A percentile compares a stretch with the other conserved stretches of the same genome.
Conservation (phyloP, 2,329 filamentous ascomycete species). For the Didymella lethalis region DNA sequence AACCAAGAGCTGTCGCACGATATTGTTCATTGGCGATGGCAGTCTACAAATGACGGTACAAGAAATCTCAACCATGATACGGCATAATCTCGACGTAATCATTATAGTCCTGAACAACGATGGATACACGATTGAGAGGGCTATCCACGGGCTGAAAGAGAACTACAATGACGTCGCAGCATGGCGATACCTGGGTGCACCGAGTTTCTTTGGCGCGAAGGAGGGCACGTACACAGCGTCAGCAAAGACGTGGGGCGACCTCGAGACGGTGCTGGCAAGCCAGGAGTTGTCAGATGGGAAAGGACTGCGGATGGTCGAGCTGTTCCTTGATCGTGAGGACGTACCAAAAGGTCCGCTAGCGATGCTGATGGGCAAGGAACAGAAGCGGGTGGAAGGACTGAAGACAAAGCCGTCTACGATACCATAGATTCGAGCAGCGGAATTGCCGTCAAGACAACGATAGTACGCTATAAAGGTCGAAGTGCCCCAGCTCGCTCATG, state of each 20-base stretch:
- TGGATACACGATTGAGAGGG: conserved; percentile 52
- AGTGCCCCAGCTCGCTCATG: conserved; percentile 39
- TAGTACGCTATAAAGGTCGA: conserved; percentile 29
- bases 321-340: conserved; percentile 47
- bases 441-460: background rate
- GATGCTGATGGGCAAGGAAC: conserved; percentile 18
- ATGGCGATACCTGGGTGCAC: conserved; percentile 32
- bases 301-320: conserved; percentile 54
- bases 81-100: conserved; percentile 42
- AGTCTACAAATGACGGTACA: conserved; percentile 52
- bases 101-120: conserved; percentile 51
- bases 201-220: conserved; percentile 31
- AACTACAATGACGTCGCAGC: conserved; percentile 35
- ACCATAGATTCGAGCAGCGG: background rate
- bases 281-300: conserved; percentile 49
- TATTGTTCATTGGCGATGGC: conserved; percentile 49
- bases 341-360: conserved; percentile 22
- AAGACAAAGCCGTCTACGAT: conserved; percentile 2
- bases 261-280: conserved; percentile 52
- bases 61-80: conserved; percentile 50
- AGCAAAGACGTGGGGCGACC: conserved; percentile 57
- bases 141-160: conserved; percentile 46
- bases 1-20: conserved; percentile 34
- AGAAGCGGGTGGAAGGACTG: conserved; percentile 9
- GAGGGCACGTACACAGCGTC: conserved; percentile 25